Evolutionary conservation across 202 grass and related monocot genomes (phyloP), one percentile per base, ranked within the genome.

Genomic region (Cymbopogon flexuosus): DNA sequence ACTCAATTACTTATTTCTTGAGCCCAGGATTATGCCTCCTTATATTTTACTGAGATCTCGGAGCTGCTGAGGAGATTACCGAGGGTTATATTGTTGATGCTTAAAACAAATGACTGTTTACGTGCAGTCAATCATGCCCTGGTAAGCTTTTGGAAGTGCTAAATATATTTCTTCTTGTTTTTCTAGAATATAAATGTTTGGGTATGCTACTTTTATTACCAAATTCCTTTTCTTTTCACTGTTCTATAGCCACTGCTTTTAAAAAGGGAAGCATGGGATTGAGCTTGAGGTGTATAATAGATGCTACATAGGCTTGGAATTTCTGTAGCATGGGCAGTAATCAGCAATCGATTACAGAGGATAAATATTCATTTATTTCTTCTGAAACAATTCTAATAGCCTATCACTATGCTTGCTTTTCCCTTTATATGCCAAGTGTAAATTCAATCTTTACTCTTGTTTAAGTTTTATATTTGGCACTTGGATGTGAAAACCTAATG

Each of bases 71-170:
- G 90, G 65, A 94, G 90, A 74, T 65, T 98, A 36, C 95, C 92
- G 23, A 91, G 84, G 42, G 92, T 93, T 11, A 98, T 98, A 82
- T 87, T 98, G 80, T 84, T 98, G 79, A 98, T 98, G 95, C 86
- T 98, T 27, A 98, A 98, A 85, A 98, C 95, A 60, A 98, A 98
- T 79, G 92, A 94, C 43, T 98, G 95, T 79, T 91, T 98, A 81
- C 88, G 92, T 39, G 73, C 92, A 68, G 88, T 98, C 24, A 98
- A 91, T 94, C 86, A 91, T 88, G 79, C 71, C 64, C 77, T 98
- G 84, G 95, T 97, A 87, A 88, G 89, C 68, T 3, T 70, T 62
- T 72, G 57, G 40, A 77, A 77, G 40, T 66, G 46, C 15, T 77
- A 66, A 54, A 76, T 40, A 39, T 75, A 11, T 37, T 5, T 73